A percentile compares a stretch with the other conserved stretches of the same genome.
phyloP scores from a whole-genome alignment of 129 eudicot genomes.

The Tagetes erecta region DNA sequence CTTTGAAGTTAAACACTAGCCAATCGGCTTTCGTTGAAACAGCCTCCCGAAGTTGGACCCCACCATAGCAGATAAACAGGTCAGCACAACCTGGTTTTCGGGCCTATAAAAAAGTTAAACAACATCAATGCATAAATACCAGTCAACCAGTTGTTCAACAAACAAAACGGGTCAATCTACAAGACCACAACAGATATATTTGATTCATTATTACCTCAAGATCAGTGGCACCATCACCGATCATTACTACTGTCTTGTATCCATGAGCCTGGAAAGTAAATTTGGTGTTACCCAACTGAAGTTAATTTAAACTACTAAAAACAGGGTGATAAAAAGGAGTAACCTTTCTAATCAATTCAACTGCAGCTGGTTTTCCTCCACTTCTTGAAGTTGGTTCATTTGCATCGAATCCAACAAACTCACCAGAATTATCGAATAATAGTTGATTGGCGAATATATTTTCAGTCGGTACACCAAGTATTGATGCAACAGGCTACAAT shows the following conservation, averaged over 20 bases:
- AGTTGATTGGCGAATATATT: constrained; percentile 89
- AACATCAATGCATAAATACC: not conserved
- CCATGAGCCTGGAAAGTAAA: constrained; percentile 61
- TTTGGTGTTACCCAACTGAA: constrained; percentile 1
- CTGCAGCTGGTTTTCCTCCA: constrained; percentile 92
- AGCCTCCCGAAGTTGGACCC: constrained; percentile 74
- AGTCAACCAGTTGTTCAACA: not conserved
- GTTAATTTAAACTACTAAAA: not conserved
- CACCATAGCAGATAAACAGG: constrained; percentile 85
- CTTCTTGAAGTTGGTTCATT: constrained; percentile 96
- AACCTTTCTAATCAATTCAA: constrained; percentile 78
- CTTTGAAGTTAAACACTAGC: constrained; percentile 78
- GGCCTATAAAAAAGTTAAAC: constrained; percentile 42
- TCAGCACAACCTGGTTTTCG: constrained; percentile 90
- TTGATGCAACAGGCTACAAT: constrained; percentile 84
- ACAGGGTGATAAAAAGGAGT: constrained; percentile 11
- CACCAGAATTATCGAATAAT: constrained; percentile 68
- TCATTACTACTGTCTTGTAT: constrained; percentile 80
- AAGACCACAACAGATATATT: not conserved
- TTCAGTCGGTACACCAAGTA: constrained; percentile 76
- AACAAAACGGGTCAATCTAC: not conserved
- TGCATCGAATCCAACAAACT: constrained; percentile 78
- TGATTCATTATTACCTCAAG: constrained; percentile 65
- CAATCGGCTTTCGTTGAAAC: constrained; percentile 90
- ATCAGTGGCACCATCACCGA: constrained; percentile 99